Evolutionary conservation across 2,329 filamentous ascomycete genomes (phyloP), one percentile per base, ranked within the genome.

Genomic region (Myriosclerotinia curreyana): DNA sequence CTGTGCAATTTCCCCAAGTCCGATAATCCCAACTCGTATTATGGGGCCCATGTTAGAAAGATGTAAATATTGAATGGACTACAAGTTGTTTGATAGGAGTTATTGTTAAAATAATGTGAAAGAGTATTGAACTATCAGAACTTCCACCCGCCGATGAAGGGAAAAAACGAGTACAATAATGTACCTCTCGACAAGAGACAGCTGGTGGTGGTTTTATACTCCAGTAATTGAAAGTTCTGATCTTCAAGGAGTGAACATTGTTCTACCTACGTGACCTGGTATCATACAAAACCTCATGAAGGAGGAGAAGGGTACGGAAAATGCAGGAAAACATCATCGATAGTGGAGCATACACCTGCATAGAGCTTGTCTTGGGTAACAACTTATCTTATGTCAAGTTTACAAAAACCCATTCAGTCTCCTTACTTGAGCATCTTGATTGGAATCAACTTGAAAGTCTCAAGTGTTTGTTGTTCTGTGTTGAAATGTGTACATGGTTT

Each of bases 1-100:
- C 72, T 85, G 79, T 38, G 77, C 75, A 49, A 83, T 75, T 68
- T 83, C 78, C 31, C 82, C 81, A 55, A 78, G 79, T 7, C 81
- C 80, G 4, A 70, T 51, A 25, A 71, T 58, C 9, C 69, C 69
- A 25, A 71, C 66, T 42, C 67, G 56, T 7, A 70, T 50, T 42
- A 59, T 59, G n/a, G 49, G 46, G 51, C 46, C 28, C 58, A 61
- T 61, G 22, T n/a, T 40, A 31, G 11, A 17, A 34, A 60, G 42
- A 61, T 34, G 31, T 14, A 25, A 48, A 14, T 36, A 15, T 58
- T n/a, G 14, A 11, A 58, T 58, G 54, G 12, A 46, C 28, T 34
- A 40, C 20, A 22, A 36, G 20, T 46, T 5, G 34, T 17, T 15
- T 44, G 11, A 15, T 44, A 44, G 17, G 25, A 44, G 12, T 44